These are phyloP conservation scores for Nemania abortiva DNA, from an alignment of 2,329 filamentous ascomycete species.

Conservation along the genomic window DNA sequence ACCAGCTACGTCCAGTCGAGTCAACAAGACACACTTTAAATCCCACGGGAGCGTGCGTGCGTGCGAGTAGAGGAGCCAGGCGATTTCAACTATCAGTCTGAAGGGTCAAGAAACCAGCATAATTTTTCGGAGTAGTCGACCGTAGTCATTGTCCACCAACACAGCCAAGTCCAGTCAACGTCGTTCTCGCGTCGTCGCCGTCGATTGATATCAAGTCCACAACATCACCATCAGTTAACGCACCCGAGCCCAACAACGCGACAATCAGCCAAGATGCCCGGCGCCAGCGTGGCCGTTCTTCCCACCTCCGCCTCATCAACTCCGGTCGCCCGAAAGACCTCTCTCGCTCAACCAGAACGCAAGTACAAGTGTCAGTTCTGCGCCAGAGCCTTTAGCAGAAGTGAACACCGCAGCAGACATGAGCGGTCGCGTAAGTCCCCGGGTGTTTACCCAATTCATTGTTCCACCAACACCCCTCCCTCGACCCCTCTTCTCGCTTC, in stretches of 20 bases:
- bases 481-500: conserved; percentile 45
- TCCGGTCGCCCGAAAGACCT: conserved; percentile 79
- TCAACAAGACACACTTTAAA: conserved; percentile 77
- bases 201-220: conserved; percentile 40
- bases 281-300: conserved; percentile 74
- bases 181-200: conserved; percentile 31
- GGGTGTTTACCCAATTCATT: conserved; percentile 26
- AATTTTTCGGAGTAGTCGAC: conserved; percentile 46
- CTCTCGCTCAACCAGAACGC: conserved; percentile 83
- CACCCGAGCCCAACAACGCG: conserved; percentile 42
- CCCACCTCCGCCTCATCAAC: conserved; percentile 73
- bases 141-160: conserved; percentile 43
- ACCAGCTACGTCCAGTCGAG: conserved; percentile 61
- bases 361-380: conserved; percentile 99
- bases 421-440: conserved; percentile 93
- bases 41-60: conserved; percentile 72
- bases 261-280: conserved; percentile 71
- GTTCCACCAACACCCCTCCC: conserved; percentile 35
- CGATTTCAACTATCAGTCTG: conserved; percentile 72
- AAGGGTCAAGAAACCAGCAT: conserved; percentile 49
- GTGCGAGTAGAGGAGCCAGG: conserved; percentile 68
- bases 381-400: conserved; percentile 95
- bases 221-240: conserved; percentile 34
- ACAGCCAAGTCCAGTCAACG: conserved; percentile 35
- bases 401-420: conserved; percentile 95